Base-by-base conservation (phyloP, 1,284 basidiomycete genomes). In the Mrakiaceae sp. region DNA sequence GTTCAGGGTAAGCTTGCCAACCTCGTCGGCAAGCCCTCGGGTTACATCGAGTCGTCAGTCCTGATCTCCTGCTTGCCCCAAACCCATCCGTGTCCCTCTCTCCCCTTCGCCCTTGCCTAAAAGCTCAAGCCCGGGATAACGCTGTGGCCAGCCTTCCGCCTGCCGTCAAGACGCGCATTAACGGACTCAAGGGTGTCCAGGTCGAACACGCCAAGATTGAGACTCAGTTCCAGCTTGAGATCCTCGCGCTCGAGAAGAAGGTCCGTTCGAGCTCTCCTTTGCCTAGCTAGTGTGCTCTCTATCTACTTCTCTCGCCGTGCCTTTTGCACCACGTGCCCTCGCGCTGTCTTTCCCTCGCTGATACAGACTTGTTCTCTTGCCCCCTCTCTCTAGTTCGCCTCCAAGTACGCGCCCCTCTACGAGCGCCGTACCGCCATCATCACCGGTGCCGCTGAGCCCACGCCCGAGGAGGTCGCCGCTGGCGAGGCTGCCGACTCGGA, bases 171-270 rank as follows among this genome's bases (percentile, higher is more conserved):
- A 81, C 86, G 74, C 88, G 86, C 72, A 80, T 98, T 73, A 89
- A 95, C 78, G 95, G 87, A 51, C 81, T 98, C 72, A 96, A 97
- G 78, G 95, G 93, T 67, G 82, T 98, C 55, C 94, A 98, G 78
- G 85, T 86, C 70, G 87, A 94, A 80, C 92, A 97, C 78, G 85
- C 86, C 72, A 89, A 93, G 75, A 83, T 98, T 65, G 91, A 97
- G 77, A 88, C 88, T 73, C 84, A 94, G 81, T 96, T 95, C 83
- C 97, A 98, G 79, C 85, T 87, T 74, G 95, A 98, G 78, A 91
- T 93, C 73, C 82, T 97, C 66, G 92, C 95, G 78, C 83, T 98
- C 66, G 94, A 98, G 82, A 93, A 94, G 81, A 96, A 96, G 82
- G 90, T 90, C 51, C 56, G 58, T 39, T 63, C 61, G 59, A 59